Evolutionary conservation across 164 flowering plant genomes (phyloP), one percentile per base, ranked within the genome.

Genomic region (Liriodendron chinense): DNA sequence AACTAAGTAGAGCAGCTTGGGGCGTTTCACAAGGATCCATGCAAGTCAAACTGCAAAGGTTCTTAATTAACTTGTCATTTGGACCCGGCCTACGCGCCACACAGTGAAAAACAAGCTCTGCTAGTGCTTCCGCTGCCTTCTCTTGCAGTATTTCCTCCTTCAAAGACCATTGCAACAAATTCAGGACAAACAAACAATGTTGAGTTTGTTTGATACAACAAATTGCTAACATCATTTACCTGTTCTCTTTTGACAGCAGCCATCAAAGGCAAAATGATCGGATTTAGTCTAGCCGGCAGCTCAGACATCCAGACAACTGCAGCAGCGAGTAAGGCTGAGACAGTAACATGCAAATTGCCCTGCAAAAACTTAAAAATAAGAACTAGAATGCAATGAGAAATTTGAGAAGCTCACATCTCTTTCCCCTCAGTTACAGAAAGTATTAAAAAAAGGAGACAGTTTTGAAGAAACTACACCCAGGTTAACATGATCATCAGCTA

Each of bases 1-100:
- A 91, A 80, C 82, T 84, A 4, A 92, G 82, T 7, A 83, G 78
- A 62, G 79, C 91, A 81, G 94, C 94, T 79, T 92, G 99, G 57
- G 99, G 99, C 18, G 99, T 96, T 83, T 96, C 99, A 74, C 80
- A 76, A 79, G 94, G 94, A 88, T 96, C 99, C 91, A 86, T 85
- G 86, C 96, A 93, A 57, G 89, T 89, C 82, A 92, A 85, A 78
- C 86, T 87, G 82, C 97, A 96, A 23, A 96, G 85, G 75, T 96
- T 96, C 83, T 96, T 96, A 18, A 94, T 86, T 77, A 96, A 82
- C 84, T 96, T 96, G 77, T 96, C 99, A 84, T 90, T 92, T 72
- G 99, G 97, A 76, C 97, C 80, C 68, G 98, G 97, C 80, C 76
- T 94, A 24, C 98, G 93, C 47, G 82, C 81, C 48, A 88, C 83